Base-by-base conservation (phyloP, 331 rosid genomes). In the Acacia pycnantha region DNA sequence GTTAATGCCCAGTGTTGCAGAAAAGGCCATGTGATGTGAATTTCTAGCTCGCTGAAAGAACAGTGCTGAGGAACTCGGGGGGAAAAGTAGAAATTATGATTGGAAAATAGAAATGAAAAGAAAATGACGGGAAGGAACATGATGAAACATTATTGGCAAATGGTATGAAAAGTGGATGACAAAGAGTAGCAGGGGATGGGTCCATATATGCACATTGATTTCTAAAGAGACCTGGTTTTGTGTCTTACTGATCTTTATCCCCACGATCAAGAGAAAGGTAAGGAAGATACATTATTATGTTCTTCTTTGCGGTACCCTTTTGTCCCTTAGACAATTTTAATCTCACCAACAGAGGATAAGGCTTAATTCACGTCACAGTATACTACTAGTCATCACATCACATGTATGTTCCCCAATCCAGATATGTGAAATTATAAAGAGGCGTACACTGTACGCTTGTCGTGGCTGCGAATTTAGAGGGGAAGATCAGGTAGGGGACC, bases 171-270 rank as follows among this genome's bases (percentile, higher is more conserved):
- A 78, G 73, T 56, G 35, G 77, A 72, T 44, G 66, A 75, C 77
- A 67, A 47, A 61, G 68, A 58, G 65, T 72, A 46, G 67, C 64
- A 81, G 31, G 78, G 27, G 6, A 73, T 56, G 87, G 77, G 78
- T n/a, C 79, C 79, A 33, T 37, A 37, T 37, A 6, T 71, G 43
- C 59, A 33, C 58, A 46, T 66, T 81, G 74, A 67, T 50, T 59
- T n/a, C 15, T 56, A 40, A 84, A 19, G 58, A 70, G 47, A 33
- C 47, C 47, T 79, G 78, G 27, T 78, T 74, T 65, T 59, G 48
- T 82, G 88, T 82, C 88, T 77, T 81, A 81, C 65, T 66, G 83
- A 83, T 73, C 73, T 67, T 76, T 59, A 33, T 82, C 58, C 79
- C 69, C 78, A 21, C 46, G 29, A 69, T 27, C 50, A 14, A 70